These are phyloP conservation scores for Euphrasia arctica DNA, from an alignment of 305 asterid genomes.

Conservation along the genomic window DNA sequence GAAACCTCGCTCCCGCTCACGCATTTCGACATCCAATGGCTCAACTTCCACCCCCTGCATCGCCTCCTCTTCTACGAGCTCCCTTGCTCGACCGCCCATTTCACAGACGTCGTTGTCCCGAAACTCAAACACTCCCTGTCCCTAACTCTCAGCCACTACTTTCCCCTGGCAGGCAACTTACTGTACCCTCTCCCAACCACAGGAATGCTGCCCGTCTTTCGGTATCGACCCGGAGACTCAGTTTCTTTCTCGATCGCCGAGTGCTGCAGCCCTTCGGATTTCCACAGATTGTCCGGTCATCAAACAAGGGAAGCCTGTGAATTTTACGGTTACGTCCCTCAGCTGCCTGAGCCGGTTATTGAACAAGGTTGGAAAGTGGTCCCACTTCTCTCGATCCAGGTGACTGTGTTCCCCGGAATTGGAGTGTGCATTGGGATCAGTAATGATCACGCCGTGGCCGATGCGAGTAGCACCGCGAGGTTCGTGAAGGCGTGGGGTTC, in stretches of 20 bases:
- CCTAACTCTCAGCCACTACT: constrained; percentile 18
- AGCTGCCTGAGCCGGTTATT: not conserved
- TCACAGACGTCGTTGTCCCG: constrained; percentile 8
- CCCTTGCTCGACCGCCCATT: constrained; percentile 15
- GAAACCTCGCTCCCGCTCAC: constrained; percentile 16
- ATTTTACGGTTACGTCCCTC: not conserved
- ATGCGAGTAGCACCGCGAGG: not conserved
- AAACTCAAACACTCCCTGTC: constrained; percentile 20
- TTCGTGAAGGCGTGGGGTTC: not conserved
- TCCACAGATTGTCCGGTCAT: not conserved
- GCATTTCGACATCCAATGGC: constrained; percentile 12
- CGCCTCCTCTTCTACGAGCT: constrained; percentile 20
- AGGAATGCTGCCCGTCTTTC: constrained; percentile 1
- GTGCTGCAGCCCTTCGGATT: not conserved
- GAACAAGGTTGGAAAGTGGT: not conserved
- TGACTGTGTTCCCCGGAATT: not conserved
- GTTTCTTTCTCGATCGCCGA: not conserved
- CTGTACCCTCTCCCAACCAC: not conserved
- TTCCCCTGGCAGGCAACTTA: constrained; percentile 16
- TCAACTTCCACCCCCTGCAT: constrained; percentile 18
- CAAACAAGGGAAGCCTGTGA: not conserved
- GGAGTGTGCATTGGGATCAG: not conserved
- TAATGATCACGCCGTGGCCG: not conserved
- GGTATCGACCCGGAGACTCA: not conserved
- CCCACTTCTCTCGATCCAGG: not conserved